These are phyloP conservation scores for Alternaria sp. DNA, from an alignment of 2,329 filamentous ascomycete species.

Conservation along the genomic window DNA sequence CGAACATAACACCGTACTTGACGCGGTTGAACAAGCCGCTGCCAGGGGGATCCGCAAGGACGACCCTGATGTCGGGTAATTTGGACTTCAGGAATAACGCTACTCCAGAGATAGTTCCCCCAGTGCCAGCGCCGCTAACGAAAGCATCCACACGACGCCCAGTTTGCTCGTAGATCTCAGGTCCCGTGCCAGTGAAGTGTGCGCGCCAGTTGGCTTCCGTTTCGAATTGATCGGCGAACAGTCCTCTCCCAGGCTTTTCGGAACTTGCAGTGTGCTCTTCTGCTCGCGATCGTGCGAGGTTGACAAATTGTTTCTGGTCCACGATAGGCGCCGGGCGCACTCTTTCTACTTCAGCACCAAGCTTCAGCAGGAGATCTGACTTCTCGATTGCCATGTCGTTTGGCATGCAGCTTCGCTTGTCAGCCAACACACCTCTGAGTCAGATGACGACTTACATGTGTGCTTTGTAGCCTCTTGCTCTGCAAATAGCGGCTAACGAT, in stretches of 20 bases:
- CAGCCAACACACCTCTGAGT: slow-evolving; percentile 1
- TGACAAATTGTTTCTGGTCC: slow-evolving; percentile 93
- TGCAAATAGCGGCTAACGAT: slow-evolving; percentile 85
- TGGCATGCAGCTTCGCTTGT: slow-evolving; percentile 77
- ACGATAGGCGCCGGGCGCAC: slow-evolving; percentile 92
- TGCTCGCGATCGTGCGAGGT: slow-evolving; percentile 80
- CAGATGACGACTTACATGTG: slow-evolving; percentile 69
- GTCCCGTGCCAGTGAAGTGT: slow-evolving; percentile 82
- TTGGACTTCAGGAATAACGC: slow-evolving; percentile 80
- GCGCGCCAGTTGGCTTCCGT: slow-evolving; percentile 86
- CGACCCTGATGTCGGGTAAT: slow-evolving; percentile 68
- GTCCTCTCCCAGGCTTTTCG: slow-evolving; percentile 72
- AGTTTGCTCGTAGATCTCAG: slow-evolving; percentile 85
- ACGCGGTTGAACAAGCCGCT: slow-evolving; percentile 93
- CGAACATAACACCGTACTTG: slow-evolving; percentile 95
- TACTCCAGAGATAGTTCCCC: slow-evolving; percentile 89
- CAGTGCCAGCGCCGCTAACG: slow-evolving; percentile 90
- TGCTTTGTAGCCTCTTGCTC: slow-evolving; percentile 86
- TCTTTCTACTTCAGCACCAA: slow-evolving; percentile 91
- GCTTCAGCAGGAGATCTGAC: slow-evolving; percentile 82
- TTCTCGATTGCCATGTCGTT: slow-evolving; percentile 90
- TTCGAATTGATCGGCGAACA: slow-evolving; percentile 98
- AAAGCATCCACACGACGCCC: slow-evolving; percentile 80
- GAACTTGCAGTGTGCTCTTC: slow-evolving; percentile 69
- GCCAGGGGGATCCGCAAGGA: slow-evolving; percentile 92